Conservation (phyloP, 768 basidiomycete species). For the Trichaptum fuscoviolaceum region DNA sequence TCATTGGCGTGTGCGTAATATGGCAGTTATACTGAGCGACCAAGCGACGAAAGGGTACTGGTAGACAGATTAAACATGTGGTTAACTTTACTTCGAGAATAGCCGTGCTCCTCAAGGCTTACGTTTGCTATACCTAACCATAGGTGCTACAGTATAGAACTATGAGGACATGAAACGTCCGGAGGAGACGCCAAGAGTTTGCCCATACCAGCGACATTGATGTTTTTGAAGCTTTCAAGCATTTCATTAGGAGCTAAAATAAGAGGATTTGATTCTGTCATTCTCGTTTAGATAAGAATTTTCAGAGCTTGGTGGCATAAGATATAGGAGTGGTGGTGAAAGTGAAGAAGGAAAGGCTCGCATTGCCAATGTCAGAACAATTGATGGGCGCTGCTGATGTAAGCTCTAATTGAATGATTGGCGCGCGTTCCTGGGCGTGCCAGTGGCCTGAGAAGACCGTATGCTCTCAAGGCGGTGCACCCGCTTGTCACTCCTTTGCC, state of each 20-base stretch:
- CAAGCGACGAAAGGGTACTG: slow-evolving; percentile 37
- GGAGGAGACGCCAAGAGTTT: neutral
- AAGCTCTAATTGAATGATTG: neutral
- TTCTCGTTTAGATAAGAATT: neutral
- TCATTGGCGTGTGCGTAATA: slow-evolving; percentile 44
- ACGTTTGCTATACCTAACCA: slow-evolving; percentile 38
- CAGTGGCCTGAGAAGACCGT: slow-evolving; percentile 1
- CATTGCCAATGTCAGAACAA: no score
- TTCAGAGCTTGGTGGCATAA: no score
- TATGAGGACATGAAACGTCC: neutral
- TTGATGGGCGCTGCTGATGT: neutral
- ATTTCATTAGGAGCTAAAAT: slow-evolving; percentile 25
- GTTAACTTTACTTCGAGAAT: neutral
- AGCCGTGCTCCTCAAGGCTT: neutral
- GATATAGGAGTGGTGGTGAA: no score
- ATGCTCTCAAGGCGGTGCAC: neutral
- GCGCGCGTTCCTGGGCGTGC: neutral
- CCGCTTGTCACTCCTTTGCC: neutral
- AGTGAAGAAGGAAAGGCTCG: no score
- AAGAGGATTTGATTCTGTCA: neutral
- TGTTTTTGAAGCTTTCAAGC: slow-evolving; percentile 24
- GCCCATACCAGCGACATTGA: slow-evolving; percentile 28
- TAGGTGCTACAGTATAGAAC: slow-evolving; percentile 22
- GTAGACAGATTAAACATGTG: neutral
- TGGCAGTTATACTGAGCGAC: slow-evolving; percentile 36